Conservation (phyloP, 805 yeast genomes). For the Cyberlindnera mississippiensis region DNA sequence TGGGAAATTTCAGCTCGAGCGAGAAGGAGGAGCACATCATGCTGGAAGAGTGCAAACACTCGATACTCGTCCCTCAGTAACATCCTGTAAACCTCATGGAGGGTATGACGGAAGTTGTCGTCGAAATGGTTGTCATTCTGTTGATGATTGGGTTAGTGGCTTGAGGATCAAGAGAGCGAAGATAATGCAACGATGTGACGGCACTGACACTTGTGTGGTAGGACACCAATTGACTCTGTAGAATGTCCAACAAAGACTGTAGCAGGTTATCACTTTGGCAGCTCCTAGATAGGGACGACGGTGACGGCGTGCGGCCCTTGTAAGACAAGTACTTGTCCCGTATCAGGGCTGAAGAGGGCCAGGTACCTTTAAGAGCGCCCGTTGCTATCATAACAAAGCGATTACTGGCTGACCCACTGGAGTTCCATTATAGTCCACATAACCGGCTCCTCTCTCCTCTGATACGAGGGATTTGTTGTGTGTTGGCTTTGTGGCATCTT, state of each 20-base stretch:
- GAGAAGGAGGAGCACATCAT: slow-evolving; percentile 14
- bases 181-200: too few relatives aligned
- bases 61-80: slow-evolving; percentile 8
- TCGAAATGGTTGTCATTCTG: neutral
- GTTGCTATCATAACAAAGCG: neutral
- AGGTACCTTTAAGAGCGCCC: neutral
- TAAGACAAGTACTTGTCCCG: slow-evolving; percentile 6
- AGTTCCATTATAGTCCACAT: too few relatives aligned
- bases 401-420: too few relatives aligned
- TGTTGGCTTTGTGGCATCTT: neutral
- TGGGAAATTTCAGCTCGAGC: slow-evolving; percentile 8
- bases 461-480: too few relatives aligned
- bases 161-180: too few relatives aligned
- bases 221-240: slow-evolving; percentile 1
- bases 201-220: slow-evolving; percentile 2
- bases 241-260: neutral
- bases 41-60: slow-evolving; percentile 11
- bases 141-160: neutral
- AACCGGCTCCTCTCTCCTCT: too few relatives aligned
- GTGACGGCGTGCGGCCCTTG: neutral
- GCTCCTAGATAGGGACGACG: neutral
- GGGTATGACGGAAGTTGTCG: slow-evolving; percentile 3
- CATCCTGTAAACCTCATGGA: slow-evolving; percentile 11
- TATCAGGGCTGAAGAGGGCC: slow-evolving; percentile 13
- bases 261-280: neutral